phyloP scores from a whole-genome alignment of 345 rosid species.

The Brassica carinata region DNA sequence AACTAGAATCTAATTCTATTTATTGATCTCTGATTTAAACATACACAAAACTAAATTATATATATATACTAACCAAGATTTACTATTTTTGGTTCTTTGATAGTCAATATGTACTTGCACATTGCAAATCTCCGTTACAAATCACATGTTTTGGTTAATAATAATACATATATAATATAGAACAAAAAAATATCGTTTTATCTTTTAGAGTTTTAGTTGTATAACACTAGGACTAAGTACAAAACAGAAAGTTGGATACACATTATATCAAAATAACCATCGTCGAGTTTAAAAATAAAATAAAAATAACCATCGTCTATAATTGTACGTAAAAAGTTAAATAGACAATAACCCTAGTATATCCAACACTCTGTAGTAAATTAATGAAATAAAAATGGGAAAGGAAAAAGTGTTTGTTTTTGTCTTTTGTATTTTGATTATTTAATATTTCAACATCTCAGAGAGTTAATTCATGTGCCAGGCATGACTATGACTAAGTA shows the following conservation, averaged over 20 bases:
- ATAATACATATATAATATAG: background rate
- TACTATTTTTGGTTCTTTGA: background rate
- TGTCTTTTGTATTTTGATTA: background rate
- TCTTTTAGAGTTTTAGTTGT: background rate
- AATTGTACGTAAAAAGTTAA: background rate
- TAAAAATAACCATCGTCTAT: no score
- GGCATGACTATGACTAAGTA: conserved; percentile 23
- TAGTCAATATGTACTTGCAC: background rate
- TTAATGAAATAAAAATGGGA: background rate
- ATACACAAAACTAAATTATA: background rate
- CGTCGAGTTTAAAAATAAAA: no score
- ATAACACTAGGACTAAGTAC: background rate
- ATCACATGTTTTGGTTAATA: background rate
- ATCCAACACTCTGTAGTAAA: background rate
- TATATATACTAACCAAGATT: background rate
- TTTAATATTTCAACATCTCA: conserved; percentile 7
- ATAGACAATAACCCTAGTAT: background rate
- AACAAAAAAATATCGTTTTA: background rate
- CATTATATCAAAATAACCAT: background rate
- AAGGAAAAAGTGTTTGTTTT: background rate
- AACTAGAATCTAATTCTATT: background rate
- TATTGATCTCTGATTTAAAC: background rate
- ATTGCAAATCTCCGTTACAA: background rate
- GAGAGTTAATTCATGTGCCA: conserved; percentile 21
- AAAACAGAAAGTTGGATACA: background rate